phyloP scores from a whole-genome alignment of 2,329 filamentous ascomycete species.

The Ceratocystis diversiconidia region DNA sequence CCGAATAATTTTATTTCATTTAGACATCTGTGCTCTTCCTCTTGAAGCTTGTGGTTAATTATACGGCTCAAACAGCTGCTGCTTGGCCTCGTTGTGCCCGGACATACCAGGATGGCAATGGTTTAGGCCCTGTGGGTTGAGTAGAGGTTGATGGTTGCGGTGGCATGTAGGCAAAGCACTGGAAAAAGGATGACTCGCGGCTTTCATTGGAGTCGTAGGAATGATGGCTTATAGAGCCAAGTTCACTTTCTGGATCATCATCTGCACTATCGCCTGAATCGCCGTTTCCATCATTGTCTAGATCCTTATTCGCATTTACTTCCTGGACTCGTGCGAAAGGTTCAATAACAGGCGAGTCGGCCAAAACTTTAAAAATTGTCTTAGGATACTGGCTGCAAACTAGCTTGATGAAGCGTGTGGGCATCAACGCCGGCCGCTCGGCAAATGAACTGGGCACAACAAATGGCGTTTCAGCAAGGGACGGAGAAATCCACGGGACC shows the following conservation, averaged over 20 bases:
- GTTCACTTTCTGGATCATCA: not conserved
- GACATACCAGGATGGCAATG: not conserved
- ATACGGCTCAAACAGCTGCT: no score
- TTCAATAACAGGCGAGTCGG: no score
- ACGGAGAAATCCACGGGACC: not conserved
- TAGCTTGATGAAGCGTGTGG: not conserved
- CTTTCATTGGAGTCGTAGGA: not conserved
- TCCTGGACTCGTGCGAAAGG: no score
- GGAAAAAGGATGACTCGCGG: not conserved
- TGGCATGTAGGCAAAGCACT: not conserved
- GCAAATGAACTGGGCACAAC: not conserved
- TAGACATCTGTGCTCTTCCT: no score
- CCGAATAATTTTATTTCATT: no score
- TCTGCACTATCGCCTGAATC: not conserved
- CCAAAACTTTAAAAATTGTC: not conserved
- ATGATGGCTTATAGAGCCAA: not conserved
- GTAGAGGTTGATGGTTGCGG: not conserved
- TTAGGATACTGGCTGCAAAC: not conserved
- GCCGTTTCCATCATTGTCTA: no score
- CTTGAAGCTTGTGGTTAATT: no score
- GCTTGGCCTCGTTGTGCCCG: no score
- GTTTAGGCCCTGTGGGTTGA: not conserved
- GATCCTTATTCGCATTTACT: no score
- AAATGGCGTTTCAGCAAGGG: not conserved
- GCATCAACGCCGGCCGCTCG: not conserved